phyloP scores from a whole-genome alignment of 1,139 yeast genomes.

The Pichia sp. region DNA sequence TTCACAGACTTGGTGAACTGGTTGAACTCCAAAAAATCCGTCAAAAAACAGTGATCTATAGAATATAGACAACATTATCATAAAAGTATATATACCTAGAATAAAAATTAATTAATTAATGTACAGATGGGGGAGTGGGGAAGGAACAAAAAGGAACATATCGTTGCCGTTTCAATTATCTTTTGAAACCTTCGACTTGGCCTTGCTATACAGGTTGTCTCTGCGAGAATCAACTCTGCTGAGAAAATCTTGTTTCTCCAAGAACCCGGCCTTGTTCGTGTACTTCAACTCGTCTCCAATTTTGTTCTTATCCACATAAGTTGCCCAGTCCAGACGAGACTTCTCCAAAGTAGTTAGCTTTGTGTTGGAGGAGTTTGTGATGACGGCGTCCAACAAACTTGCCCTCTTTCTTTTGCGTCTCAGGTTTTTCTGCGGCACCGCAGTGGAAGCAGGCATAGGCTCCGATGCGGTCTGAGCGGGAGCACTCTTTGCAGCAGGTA shows the following conservation, averaged over 20 bases:
- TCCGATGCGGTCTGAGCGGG: neutral
- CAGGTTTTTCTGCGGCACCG: constrained; percentile 20
- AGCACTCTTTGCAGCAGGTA: constrained; percentile 11
- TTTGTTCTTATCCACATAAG: constrained; percentile 83
- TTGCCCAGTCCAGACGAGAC: constrained; percentile 91
- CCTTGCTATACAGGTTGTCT: constrained; percentile 15
- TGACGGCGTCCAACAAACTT: constrained; percentile 69
- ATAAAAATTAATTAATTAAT: neutral
- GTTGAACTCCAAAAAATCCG: constrained; percentile 45
- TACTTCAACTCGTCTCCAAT: constrained; percentile 75
- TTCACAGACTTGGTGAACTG: constrained; percentile 82
- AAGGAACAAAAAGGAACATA: neutral
- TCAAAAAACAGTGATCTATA: constrained; percentile 3
- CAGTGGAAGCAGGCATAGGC: constrained; percentile 23
- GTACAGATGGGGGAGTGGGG: neutral
- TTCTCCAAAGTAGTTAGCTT: constrained; percentile 90
- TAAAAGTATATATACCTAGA: neutral
- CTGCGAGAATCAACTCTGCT: constrained; percentile 53
- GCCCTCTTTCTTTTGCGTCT: constrained; percentile 57
- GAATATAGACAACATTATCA: neutral
- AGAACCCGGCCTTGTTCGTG: constrained; percentile 77
- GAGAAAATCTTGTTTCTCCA: constrained; percentile 88
- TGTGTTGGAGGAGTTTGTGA: constrained; percentile 52
- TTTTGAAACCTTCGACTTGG: constrained; percentile 13
- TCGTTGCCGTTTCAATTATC: neutral